Evolutionary conservation across 2,329 filamentous ascomycete species (phyloP).

Genomic region (Pseudocercospora fijiensis): DNA sequence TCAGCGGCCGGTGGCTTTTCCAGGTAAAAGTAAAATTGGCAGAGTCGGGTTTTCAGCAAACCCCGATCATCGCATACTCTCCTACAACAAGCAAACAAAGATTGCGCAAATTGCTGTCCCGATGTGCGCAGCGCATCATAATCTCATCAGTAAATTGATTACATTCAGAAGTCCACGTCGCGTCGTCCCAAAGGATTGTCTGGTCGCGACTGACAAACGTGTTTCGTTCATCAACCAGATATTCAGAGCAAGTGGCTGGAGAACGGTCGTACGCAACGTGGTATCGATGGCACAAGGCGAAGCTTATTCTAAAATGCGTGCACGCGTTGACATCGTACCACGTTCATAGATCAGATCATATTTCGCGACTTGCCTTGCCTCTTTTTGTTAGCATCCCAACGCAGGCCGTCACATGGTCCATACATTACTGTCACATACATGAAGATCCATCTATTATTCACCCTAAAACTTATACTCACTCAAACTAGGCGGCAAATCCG

Average conservation of each 20-base stretch:
- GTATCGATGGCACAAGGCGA: not conserved
- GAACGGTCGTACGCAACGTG: not conserved
- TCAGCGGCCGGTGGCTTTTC: not conserved
- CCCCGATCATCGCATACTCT: not conserved
- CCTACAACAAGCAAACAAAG: not conserved
- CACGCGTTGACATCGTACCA: not conserved
- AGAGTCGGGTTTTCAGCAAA: too few relatives aligned
- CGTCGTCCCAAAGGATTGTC: not conserved
- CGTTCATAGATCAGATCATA: too few relatives aligned
- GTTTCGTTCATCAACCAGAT: not conserved
- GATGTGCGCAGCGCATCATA: too few relatives aligned
- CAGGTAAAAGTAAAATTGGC: not conserved
- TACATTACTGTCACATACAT: not conserved
- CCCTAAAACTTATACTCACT: slow-evolving; percentile 25
- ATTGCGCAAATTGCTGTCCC: too few relatives aligned
- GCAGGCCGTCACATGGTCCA: not conserved
- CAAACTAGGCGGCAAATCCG: slow-evolving; percentile 38
- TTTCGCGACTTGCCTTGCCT: too few relatives aligned
- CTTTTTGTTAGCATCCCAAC: too few relatives aligned
- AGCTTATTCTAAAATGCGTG: not conserved
- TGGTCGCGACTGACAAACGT: not conserved
- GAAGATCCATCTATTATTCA: not conserved
- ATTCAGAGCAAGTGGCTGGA: not conserved
- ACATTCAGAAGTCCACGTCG: too few relatives aligned
- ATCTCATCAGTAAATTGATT: too few relatives aligned